Evolutionary conservation across 1,139 yeast genomes (phyloP).

Genomic region (Geotrichum phurueaensis): DNA sequence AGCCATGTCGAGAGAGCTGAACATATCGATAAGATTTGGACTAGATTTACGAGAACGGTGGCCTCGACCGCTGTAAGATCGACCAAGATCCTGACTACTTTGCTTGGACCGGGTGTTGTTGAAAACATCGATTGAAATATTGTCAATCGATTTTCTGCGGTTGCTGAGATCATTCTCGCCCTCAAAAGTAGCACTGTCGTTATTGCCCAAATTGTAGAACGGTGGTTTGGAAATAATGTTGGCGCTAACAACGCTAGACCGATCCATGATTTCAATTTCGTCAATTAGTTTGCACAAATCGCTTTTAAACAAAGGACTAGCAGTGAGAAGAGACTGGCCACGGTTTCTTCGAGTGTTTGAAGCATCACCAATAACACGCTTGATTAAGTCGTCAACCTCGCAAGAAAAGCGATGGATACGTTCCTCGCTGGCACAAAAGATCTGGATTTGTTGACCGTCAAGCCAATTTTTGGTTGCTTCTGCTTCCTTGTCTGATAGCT

Average conservation of each 20-base stretch:
- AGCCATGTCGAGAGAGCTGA: slow-evolving; percentile 20
- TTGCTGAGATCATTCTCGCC: slow-evolving; percentile 9
- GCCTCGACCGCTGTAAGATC: slow-evolving; percentile 21
- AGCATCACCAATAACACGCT: slow-evolving; percentile 33
- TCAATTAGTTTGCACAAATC: slow-evolving; percentile 30
- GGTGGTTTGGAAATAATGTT: not conserved
- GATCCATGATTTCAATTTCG: slow-evolving; percentile 26
- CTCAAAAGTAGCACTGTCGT: not conserved
- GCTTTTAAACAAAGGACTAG: slow-evolving; percentile 26
- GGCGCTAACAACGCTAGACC: slow-evolving; percentile 8
- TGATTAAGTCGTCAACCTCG: slow-evolving; percentile 34
- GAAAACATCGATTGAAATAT: slow-evolving; percentile 13
- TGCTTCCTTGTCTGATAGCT: slow-evolving; percentile 36
- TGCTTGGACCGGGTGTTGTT: slow-evolving; percentile 12
- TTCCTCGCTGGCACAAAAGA: slow-evolving; percentile 36
- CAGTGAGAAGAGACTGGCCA: slow-evolving; percentile 29
- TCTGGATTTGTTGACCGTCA: slow-evolving; percentile 33
- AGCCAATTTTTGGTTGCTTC: slow-evolving; percentile 33
- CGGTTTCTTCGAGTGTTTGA: slow-evolving; percentile 24
- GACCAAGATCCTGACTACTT: slow-evolving; percentile 8
- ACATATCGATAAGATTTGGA: slow-evolving; percentile 29
- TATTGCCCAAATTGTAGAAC: slow-evolving; percentile 6
- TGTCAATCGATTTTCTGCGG: slow-evolving; percentile 15
- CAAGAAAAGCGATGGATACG: slow-evolving; percentile 35
- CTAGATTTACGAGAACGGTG: slow-evolving; percentile 28